Evolutionary conservation across 108 stramenopile species (phyloP).

Genomic region (Cyclotella choctawhatcheeana): DNA sequence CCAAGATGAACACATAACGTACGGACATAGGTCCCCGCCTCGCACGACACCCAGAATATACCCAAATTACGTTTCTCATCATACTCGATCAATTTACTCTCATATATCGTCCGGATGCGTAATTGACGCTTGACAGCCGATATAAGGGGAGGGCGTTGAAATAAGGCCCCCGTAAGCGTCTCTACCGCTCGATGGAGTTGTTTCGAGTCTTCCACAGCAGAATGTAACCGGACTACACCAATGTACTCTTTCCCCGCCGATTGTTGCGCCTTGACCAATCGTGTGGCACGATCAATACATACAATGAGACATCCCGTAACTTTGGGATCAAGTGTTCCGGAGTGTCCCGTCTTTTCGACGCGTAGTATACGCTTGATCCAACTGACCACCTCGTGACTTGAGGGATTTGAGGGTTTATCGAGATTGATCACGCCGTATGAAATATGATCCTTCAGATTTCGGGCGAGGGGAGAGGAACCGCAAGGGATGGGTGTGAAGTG

Average conservation of each 20-base stretch:
- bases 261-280: slow-evolving; percentile 99
- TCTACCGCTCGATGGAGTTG: slow-evolving; percentile 92
- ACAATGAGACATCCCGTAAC: slow-evolving; percentile 99
- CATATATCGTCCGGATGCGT: slow-evolving; percentile 98
- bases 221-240: slow-evolving; percentile 97
- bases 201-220: slow-evolving; percentile 84
- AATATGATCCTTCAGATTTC: slow-evolving; percentile 91
- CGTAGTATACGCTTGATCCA: slow-evolving; percentile 99
- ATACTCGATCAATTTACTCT: slow-evolving; percentile 95
- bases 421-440: slow-evolving; percentile 98
- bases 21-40: slow-evolving; percentile 99
- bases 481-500: slow-evolving; percentile 99
- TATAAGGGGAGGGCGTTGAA: slow-evolving; percentile 99
- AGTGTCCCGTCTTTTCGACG: slow-evolving; percentile 99
- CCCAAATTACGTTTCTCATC: slow-evolving; percentile 96
- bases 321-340: slow-evolving; percentile 99
- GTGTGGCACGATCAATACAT: slow-evolving; percentile 99
- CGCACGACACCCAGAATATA: slow-evolving; percentile 95
- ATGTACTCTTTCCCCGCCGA: slow-evolving; percentile 99
- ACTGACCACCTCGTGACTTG: slow-evolving; percentile 98
- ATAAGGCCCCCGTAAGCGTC: slow-evolving; percentile 97
- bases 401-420: slow-evolving; percentile 99
- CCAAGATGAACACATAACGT: slow-evolving; percentile 99
- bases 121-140: slow-evolving; percentile 99
- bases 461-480: slow-evolving; percentile 95